Evolutionary conservation across 805 yeast genomes (phyloP), one percentile per base, ranked within the genome.

Genomic region (Barnettozyma pratensis): DNA sequence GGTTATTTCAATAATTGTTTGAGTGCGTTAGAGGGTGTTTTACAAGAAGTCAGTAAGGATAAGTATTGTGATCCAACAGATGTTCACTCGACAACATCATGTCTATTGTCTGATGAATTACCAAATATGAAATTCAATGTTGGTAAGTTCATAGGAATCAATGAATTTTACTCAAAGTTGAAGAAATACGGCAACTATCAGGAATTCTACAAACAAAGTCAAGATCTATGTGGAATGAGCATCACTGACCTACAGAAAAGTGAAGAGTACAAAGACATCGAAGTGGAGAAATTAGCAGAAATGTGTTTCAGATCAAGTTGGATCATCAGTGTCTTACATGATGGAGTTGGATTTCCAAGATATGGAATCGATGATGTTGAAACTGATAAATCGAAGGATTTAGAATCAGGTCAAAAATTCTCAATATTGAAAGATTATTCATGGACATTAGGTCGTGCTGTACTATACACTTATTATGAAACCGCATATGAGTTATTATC

Each of bases 151-250:
- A 68, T 79, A 38, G 88, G 87, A 0, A 83, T 83, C 7, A 79
- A 85, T 51, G 87, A 85, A 5, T 81, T 81, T 59, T 81, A 85
- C 81, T 81, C 81, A 55, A 76, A 82, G 5, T 68, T 81, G 37
- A 72, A 74, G n/a, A 69, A 71, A 43, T 64, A 80, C 37, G 58
- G 77, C 36, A 63, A 69, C 9, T 65, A 69, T 14, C 56, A 59
- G 9, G 59, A 65, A 62, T 37, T 75, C 74, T 50, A 74, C 69
- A 56, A 57, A 57, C 29, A 73, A 42, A 77, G 86, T 0, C 58
- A 67, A 10, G 70, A 69, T 45, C 58, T 79, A 2, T 82, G 87
- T 56, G 65, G 75, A 5, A 25, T 46, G 4, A 41, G 56, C 4
- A 54, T 52, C 42, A 46, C 55, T 1, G 59, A 56, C 9, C 34